Base-by-base conservation (phyloP, 257 asterid genomes). In the Scutellaria baicalensis region DNA sequence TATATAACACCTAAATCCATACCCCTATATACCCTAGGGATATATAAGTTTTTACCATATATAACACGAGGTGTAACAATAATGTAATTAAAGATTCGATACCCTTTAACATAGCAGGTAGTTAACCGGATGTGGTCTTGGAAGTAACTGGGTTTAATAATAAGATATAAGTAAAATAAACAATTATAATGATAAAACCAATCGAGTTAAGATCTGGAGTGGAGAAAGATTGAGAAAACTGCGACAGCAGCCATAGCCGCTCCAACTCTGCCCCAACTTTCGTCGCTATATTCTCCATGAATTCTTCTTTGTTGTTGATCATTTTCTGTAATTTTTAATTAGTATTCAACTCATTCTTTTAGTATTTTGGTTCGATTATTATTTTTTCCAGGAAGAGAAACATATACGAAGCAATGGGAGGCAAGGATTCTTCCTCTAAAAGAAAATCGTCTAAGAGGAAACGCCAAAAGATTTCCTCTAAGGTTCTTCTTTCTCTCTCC, bases 351-450 rank as follows among this genome's bases (percentile, higher is more conserved):
- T 47, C 31, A n/a, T 23, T 23, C 9, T 9, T 27, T 35, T 6
- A 8, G 56, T 9, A 51, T 68, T 47, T 47, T 12, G 50, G 38
- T 39, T 39, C 51, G 18, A 1, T 67, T 55, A 38, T 42, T 18
- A 9, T 50, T 57, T 44, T 36, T 74, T 68, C 8, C 85, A 78
- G 81, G 83, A 74, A 45, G 47, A 69, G 40, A 42, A 49, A 23
- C 36, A 21, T 48, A 66, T 11, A 1, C 55, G 18, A 36, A 71
- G 68, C 27, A 68, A 82, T 86, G 88, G 85, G 75, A 20, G 67
- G 63, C 74, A 75, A 59, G 65, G 86, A 60, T 82, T 88, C 88
- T 73, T 82, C 86, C 60, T 85, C 92, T 1, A 86, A 76, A 47
- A 23, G 59, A 57, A 89, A 87, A 77, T 75, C 87, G 27, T 80